Base-by-base conservation (phyloP, 2,329 filamentous ascomycete genomes). In the Fusarium lateritium region DNA sequence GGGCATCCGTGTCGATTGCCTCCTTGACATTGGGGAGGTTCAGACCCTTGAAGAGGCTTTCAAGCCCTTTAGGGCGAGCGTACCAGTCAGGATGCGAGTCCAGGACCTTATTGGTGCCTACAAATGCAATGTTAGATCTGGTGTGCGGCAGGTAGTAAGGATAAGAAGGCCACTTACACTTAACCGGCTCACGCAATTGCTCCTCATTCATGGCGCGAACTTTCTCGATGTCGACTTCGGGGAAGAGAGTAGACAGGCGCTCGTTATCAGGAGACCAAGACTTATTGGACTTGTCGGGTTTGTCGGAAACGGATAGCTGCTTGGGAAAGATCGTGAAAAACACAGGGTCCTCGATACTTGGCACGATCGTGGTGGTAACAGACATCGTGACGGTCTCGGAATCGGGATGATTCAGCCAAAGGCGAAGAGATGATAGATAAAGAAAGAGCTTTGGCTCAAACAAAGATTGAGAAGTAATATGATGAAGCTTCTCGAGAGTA, bases 1-100 rank as follows among this genome's bases (percentile, higher is more conserved):
- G 64, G 9, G 34, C 21, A n/a, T 55, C 40, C 7, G 26, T 49
- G 15, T 59, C 7, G 38, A 24, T 47, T 19, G 22, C 13, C 15
- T 46, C 39, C 34, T 31, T n/a, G 36, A 49, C 42, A n/a, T 65
- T 33, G 2, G 13, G 33, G 24, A 65, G 54, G 21, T 26, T 14
- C 9, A 65, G 26, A 5, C 40, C 61, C 2, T 24, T 21, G 28
- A 65, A 60, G 33, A 60, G 28, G 6, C 42, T 22, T 10, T n/a
- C 14, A 17, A 54, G 31, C 15, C 54, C 62, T 15, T 17, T 43
- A 14, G 31, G n/a, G n/a, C 22, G 33, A n/a, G 26, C 47, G 26
- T 46, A 54, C 47, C 60, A 55, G 22, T 22, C 26, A 17, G 26
- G 40, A 10, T 26, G 28, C 7, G 15, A 36, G 11, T 24, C 17